Conservation (phyloP, 352 stramenopile species). For the Globisporangium recalcitrans region DNA sequence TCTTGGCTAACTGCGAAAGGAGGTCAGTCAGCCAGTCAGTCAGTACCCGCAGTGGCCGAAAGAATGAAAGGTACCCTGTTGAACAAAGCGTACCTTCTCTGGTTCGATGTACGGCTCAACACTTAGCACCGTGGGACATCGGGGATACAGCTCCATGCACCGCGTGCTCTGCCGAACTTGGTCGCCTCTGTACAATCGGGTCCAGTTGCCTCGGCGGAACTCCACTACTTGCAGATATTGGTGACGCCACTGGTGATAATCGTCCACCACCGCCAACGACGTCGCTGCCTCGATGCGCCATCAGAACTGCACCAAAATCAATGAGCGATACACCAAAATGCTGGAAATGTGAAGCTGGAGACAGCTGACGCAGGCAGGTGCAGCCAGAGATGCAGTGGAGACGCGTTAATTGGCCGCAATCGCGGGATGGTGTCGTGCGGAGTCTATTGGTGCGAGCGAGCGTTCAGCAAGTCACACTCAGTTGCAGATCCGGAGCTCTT, state of each 20-base stretch:
- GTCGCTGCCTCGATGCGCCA: conserved; percentile 3
- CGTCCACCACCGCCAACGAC: not conserved
- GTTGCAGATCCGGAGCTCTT: not conserved
- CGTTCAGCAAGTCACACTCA: no score
- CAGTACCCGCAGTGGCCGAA: not conserved
- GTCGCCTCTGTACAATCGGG: conserved; percentile 7
- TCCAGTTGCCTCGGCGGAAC: conserved; percentile 2
- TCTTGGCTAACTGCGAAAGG: conserved; percentile 44
- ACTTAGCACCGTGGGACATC: conserved; percentile 42
- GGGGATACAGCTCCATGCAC: not conserved
- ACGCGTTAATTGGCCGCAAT: not conserved
- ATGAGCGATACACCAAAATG: conserved; percentile 1
- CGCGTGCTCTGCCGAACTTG: not conserved
- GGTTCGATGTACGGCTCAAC: conserved; percentile 58
- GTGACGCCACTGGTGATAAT: not conserved
- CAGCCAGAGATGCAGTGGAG: not conserved
- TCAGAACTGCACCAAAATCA: conserved; percentile 2
- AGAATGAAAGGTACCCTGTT: no score
- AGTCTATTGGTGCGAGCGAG: not conserved
- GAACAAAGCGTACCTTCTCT: conserved; percentile 27
- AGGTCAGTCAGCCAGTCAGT: no score
- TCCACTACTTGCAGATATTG: not conserved
- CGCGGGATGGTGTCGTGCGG: not conserved
- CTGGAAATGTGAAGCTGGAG: not conserved
- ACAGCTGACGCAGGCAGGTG: not conserved